These are phyloP conservation scores for Neurospora sp. DNA, from an alignment of 495 filamentous ascomycete genomes.

Conservation along the genomic window DNA sequence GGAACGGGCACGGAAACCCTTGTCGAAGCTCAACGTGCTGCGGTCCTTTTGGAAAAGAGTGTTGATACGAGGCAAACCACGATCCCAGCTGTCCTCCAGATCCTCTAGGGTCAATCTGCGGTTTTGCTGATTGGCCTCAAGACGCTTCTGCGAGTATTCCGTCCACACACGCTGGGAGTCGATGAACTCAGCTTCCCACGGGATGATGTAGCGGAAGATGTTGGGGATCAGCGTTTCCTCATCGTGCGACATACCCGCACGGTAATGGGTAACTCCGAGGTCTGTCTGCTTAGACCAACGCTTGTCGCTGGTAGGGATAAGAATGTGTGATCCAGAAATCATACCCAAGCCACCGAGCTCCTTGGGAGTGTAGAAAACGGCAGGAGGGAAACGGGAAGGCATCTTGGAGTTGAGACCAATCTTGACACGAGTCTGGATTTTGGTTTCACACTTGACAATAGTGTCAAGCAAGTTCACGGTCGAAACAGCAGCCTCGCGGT, in stretches of 20 bases:
- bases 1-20: slow-evolving; percentile 89
- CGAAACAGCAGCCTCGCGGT: slow-evolving; percentile 95
- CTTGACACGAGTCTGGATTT: slow-evolving; percentile 98
- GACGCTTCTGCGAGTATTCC: slow-evolving; percentile 95
- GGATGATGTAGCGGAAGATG: slow-evolving; percentile 99
- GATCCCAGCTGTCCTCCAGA: slow-evolving; percentile 98
- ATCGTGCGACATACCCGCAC: slow-evolving; percentile 96
- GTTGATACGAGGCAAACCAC: slow-evolving; percentile 96
- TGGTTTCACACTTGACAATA: slow-evolving; percentile 99
- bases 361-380: slow-evolving; percentile 98
- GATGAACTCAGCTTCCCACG: slow-evolving; percentile 99
- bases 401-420: slow-evolving; percentile 99
- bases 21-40: slow-evolving; percentile 96
- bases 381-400: slow-evolving; percentile 97
- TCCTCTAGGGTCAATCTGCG: slow-evolving; percentile 90
- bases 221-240: slow-evolving; percentile 98
- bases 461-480: slow-evolving; percentile 94
- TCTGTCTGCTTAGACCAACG: slow-evolving; percentile 98
- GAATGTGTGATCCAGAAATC: slow-evolving; percentile 97
- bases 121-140: slow-evolving; percentile 97
- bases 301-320: slow-evolving; percentile 96
- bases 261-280: slow-evolving; percentile 93
- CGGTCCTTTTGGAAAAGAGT: slow-evolving; percentile 99
- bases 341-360: slow-evolving; percentile 96
- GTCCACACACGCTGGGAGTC: slow-evolving; percentile 99